Conservation (phyloP, 352 stramenopile genomes). For the Globisporangium abappressorium region DNA sequence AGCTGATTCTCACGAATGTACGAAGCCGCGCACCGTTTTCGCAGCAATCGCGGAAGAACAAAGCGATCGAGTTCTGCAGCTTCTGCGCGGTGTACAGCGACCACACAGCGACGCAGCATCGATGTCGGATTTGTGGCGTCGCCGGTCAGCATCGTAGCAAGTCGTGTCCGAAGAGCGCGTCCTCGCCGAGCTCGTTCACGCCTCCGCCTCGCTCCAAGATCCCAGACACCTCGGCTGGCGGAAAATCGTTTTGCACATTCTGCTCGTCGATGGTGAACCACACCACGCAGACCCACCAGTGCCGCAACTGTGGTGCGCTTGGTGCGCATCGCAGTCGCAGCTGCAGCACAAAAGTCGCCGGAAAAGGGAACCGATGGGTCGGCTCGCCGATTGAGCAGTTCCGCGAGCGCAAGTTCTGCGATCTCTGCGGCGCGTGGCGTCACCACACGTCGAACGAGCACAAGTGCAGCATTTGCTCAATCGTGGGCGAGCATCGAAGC, state of each 20-base stretch:
- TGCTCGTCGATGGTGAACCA: slow-evolving; percentile 55
- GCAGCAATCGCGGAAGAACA: slow-evolving; percentile 24
- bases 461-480: slow-evolving; percentile 59
- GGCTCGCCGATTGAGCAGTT: slow-evolving; percentile 37
- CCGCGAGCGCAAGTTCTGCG: slow-evolving; percentile 51
- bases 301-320: slow-evolving; percentile 47
- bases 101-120: slow-evolving; percentile 59
- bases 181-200: slow-evolving; percentile 22
- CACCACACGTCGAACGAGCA: slow-evolving; percentile 61
- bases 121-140: slow-evolving; percentile 58
- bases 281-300: slow-evolving; percentile 55
- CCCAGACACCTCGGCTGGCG: slow-evolving; percentile 11
- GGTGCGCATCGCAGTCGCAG: slow-evolving; percentile 57
- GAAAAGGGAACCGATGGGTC: slow-evolving; percentile 37
- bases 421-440: slow-evolving; percentile 49
- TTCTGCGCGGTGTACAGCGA: slow-evolving; percentile 71
- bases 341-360: slow-evolving; percentile 27
- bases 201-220: slow-evolving; percentile 8
- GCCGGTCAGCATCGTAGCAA: slow-evolving; percentile 61
- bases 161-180: slow-evolving; percentile 32
- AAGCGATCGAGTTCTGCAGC: slow-evolving; percentile 58
- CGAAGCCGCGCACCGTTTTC: slow-evolving; percentile 44
- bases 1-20: slow-evolving; percentile 70
- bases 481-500: slow-evolving; percentile 59
- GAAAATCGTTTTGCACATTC: slow-evolving; percentile 57